Evolutionary conservation across 2,329 filamentous ascomycete species (phyloP).

Genomic region (Colletotrichum gloeosporioides): DNA sequence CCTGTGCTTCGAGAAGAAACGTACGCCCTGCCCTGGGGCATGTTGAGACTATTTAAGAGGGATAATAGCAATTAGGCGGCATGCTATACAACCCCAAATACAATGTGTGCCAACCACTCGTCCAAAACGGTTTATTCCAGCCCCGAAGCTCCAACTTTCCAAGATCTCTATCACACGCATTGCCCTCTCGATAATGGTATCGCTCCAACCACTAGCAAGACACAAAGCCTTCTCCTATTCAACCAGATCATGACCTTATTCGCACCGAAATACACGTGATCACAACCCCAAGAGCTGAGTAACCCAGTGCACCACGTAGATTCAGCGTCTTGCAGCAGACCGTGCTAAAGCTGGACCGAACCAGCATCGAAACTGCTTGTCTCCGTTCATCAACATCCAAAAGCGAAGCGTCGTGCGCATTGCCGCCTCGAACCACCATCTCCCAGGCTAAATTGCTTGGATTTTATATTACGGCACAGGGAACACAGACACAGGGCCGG

Average conservation of each 20-base stretch:
- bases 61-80: background rate
- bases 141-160: background rate
- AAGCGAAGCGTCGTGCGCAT: no score
- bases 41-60: background rate
- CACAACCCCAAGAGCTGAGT: no score
- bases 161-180: accelerated
- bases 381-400: no score
- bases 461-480: background rate
- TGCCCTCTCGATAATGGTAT: accelerated
- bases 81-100: background rate
- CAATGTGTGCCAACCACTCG: no score
- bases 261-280: background rate
- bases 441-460: background rate
- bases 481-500: no score
- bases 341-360: accelerated
- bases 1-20: background rate
- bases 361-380: no score
- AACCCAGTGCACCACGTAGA: no score
- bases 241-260: background rate
- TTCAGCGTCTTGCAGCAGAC: no score
- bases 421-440: no score
- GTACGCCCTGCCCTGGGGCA: background rate
- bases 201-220: no score
- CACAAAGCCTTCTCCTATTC: no score
- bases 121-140: background rate